Base-by-base conservation (phyloP, 345 rosid genomes). In the Lepidium didymum region DNA sequence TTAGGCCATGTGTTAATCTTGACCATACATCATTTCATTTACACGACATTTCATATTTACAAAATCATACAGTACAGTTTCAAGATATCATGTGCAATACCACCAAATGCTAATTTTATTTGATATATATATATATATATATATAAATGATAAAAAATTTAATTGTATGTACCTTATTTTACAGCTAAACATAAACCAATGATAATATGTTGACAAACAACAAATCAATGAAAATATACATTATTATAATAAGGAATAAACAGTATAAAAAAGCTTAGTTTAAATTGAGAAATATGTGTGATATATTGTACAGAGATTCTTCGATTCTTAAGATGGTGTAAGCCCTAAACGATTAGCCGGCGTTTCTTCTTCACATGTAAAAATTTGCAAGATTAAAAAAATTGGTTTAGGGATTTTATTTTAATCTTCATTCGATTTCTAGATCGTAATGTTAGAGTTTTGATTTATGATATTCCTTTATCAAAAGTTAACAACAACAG, bases 11-110 rank as follows among this genome's bases (percentile, higher is more conserved):
- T 73, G 77, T 66, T n/a, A 23, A 42, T 57, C 38, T 56, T 56
- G 72, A 66, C 77, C 76, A 72, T 64, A 56, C 53, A 64, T 72
- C 65, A 62, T 36, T 36, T 71, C 69, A 64, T 47, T 62, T 62
- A 47, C 56, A 12, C 21, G 67, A 62, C 56, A 13, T 18, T 49
- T 15, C 46, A 42, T 12, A 27, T 58, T 62, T 61, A 60, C 15
- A 41, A 27, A 29, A n/a, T 27, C 51, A 47, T 7, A 25, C 38
- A 23, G 57, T 63, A 71, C 75, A 62, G 11, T 52, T 37, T 10
- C 6, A 4, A 37, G 7, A 10, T 41, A 51, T 42, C 55, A 61
- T 61, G 29, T 55, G 44, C 62, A 23, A 38, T 51, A 21, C 15
- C 6, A 21, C 15, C 16, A 14, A 3, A 44, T 4, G 15, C 18